Evolutionary conservation across 495 filamentous ascomycete genomes (phyloP).

Genomic region (Talaromyces adpressus): DNA sequence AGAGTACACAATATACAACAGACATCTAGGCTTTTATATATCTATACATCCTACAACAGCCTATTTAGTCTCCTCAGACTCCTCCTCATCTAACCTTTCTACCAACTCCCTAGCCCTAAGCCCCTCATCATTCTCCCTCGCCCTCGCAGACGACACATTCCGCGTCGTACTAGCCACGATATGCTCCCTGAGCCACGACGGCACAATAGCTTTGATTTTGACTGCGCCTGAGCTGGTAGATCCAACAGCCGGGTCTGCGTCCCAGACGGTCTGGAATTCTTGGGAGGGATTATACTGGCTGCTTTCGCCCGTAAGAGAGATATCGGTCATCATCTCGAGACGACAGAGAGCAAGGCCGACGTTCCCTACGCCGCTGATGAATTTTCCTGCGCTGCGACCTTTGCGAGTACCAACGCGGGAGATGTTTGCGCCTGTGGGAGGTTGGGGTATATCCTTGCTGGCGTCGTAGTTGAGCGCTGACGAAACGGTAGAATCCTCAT

Average conservation of each 20-base stretch:
- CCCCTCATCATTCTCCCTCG: conserved; percentile 17
- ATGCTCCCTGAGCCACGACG: conserved; percentile 59
- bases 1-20: neutral
- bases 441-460: conserved; percentile 20
- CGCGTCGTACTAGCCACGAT: conserved; percentile 25
- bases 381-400: conserved; percentile 70
- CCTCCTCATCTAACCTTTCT: conserved; percentile 36
- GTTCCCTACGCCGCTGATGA: conserved; percentile 69
- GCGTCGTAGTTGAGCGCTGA: conserved; percentile 46
- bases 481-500: conserved; percentile 22
- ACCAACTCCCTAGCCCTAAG: conserved; percentile 30
- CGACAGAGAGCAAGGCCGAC: conserved; percentile 83
- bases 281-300: conserved; percentile 43
- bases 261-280: conserved; percentile 49
- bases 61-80: conserved; percentile 11
- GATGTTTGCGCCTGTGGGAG: conserved; percentile 34
- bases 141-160: conserved; percentile 14
- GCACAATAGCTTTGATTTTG: conserved; percentile 79
- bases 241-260: conserved; percentile 23
- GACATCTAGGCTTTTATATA: neutral
- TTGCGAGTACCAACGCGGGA: conserved; percentile 39
- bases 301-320: conserved; percentile 56
- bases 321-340: conserved; percentile 81
- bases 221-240: conserved; percentile 29
- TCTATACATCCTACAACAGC: neutral